Base-by-base conservation (phyloP, 805 yeast species). In the Isabelozyma rhagii region DNA sequence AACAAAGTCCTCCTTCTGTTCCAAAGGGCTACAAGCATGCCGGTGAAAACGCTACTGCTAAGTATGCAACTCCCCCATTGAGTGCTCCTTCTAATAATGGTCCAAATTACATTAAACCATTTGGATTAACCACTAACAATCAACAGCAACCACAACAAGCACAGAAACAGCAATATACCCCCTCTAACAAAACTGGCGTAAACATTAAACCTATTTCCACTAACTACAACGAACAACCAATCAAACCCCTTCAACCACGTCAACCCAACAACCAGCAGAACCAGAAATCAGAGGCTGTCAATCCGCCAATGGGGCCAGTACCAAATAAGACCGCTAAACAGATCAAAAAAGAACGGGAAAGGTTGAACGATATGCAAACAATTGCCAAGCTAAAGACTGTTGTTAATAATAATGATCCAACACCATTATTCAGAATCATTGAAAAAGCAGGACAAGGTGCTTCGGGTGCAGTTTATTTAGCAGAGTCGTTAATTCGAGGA, bases 391-490 rank as follows among this genome's bases (percentile, higher is more conserved):
- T 94, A 56, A 81, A 85, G 51, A 81, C 89, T 3, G 97, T 92
- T 31, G 97, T 94, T 8, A 83, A 85, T 55, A 82, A 80, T 58
- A 79, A 82, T 41, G 96, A 94, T 69, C 99, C 99, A n/a, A 77
- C 89, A 6, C 86, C 90, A 41, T 79, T 79, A 52, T 88, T 87
- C 71, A 82, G 82, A 60, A 84, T 87, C 69, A 78, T 88, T 52
- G 90, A 85, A 62, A 85, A 86, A 56, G 94, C 93, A 0, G 99
- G 99, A 14, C 98, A 94, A 71, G 99, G 99, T 61, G 99, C 99
- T 0, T 83, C 92, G 54, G 99, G 99, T 15, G 90, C 96, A 3
- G 99, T 94, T 15, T 94, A 87, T 63, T 74, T 91, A 45, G 97
- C 97, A 0, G 84, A 82, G 61, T 79, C 86, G 43, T 68, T 81